Evolutionary conservation across 75 land plant genomes (phyloP).

Genomic region (Pinus tabuliformis): DNA sequence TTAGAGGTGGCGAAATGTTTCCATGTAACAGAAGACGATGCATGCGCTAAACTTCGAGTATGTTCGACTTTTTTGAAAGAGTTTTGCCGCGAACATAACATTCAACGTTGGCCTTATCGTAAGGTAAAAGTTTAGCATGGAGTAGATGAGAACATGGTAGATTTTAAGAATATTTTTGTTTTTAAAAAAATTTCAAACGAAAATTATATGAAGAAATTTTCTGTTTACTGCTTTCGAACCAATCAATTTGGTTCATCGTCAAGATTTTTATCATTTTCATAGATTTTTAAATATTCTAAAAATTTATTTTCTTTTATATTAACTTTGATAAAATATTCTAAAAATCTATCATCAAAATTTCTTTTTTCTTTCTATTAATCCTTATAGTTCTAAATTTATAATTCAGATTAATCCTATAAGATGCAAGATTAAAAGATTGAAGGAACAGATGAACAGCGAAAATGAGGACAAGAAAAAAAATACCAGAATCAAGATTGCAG

Average conservation of each 20-base stretch:
- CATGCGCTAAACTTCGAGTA: constrained; percentile 34
- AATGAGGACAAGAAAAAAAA: background rate
- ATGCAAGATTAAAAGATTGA: background rate
- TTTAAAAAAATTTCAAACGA: too few species aligned
- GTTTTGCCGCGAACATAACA: constrained; percentile 35
- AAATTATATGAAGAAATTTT: too few species aligned
- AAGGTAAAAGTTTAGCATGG: constrained; percentile 13
- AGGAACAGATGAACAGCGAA: background rate
- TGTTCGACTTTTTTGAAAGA: constrained; percentile 48
- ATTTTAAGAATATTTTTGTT: too few species aligned
- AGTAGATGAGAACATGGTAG: too few species aligned
- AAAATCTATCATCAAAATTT: too few species aligned
- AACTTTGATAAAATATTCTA: too few species aligned
- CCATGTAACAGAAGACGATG: constrained; percentile 36
- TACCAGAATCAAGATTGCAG: background rate
- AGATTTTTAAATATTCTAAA: too few species aligned
- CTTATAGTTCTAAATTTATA: too few species aligned
- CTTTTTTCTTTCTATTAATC: background rate
- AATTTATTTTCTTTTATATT: too few species aligned
- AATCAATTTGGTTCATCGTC: too few species aligned
- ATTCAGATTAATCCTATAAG: background rate
- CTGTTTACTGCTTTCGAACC: too few species aligned
- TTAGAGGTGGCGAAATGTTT: constrained; percentile 33
- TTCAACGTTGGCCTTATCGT: constrained; percentile 48
- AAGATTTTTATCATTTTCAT: too few species aligned